Conservation (phyloP, 2,329 filamentous ascomycete species). For the Phaeosphaeriaceae sp. region DNA sequence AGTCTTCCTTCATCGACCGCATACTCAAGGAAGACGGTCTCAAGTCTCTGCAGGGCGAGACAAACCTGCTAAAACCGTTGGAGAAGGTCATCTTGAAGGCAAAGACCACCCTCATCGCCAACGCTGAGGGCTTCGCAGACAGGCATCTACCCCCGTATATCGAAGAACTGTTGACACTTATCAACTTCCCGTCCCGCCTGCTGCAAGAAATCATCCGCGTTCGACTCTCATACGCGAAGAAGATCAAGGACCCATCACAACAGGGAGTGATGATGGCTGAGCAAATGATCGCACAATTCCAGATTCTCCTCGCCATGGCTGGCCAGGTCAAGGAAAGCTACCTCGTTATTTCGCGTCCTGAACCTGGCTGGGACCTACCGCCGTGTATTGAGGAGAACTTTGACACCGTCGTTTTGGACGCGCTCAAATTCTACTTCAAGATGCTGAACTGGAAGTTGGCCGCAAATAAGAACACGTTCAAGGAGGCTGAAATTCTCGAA, state of each 20-base stretch:
- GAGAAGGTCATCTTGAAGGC: conserved; percentile 90
- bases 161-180: conserved; percentile 91
- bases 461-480: conserved; percentile 98
- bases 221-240: conserved; percentile 87
- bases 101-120: conserved; percentile 87
- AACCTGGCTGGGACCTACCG: conserved; percentile 93
- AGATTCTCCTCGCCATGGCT: conserved; percentile 88
- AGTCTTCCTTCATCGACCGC: conserved; percentile 91
- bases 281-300: conserved; percentile 97
- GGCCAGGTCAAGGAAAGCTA: conserved; percentile 93
- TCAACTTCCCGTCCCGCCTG: conserved; percentile 94
- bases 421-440: conserved; percentile 97
- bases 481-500: conserved; percentile 95
- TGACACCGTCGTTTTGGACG: conserved; percentile 88
- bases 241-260: conserved; percentile 93
- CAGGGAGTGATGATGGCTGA: conserved; percentile 94
- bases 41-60: conserved; percentile 85
- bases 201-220: conserved; percentile 97
- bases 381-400: conserved; percentile 97
- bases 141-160: conserved; percentile 95
- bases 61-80: conserved; percentile 83
- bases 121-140: conserved; percentile 82
- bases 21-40: conserved; percentile 95
- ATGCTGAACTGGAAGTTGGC: conserved; percentile 98
- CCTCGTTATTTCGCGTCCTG: conserved; percentile 79